Evolutionary conservation across 2,329 filamentous ascomycete species (phyloP).

Genomic region (Cercospora sesami): DNA sequence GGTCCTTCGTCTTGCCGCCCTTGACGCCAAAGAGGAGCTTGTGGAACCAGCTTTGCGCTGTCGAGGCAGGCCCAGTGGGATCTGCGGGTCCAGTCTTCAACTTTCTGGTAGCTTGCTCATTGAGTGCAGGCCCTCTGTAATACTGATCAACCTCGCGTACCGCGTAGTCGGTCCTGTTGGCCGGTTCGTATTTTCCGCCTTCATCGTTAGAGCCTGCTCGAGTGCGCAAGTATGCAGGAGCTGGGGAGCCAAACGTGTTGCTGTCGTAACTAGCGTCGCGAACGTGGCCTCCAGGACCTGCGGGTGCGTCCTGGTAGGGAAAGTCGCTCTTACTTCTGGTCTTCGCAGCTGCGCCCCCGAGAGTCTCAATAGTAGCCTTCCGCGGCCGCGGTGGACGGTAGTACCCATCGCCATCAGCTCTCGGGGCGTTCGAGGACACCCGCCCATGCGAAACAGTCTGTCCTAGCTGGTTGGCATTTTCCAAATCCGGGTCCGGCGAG

Average conservation of each 20-base stretch:
- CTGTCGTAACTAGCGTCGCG: conserved; percentile 36
- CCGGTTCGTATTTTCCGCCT: conserved; percentile 7
- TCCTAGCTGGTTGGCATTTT: conserved; percentile 17
- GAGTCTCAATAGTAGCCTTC: conserved; percentile 63
- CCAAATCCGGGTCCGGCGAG: conserved; percentile 26
- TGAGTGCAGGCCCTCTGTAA: conserved; percentile 85
- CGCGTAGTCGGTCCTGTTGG: conserved; percentile 71
- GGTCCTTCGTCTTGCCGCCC: conserved; percentile 85
- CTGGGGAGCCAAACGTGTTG: conserved; percentile 49
- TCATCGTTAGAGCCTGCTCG: conserved; percentile 56
- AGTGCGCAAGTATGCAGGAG: conserved; percentile 55
- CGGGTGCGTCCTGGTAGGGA: conserved; percentile 47
- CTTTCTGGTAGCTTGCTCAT: conserved; percentile 76
- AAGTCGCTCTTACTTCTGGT: conserved; percentile 41
- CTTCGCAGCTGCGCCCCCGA: conserved; percentile 44
- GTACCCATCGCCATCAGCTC: conserved; percentile 64
- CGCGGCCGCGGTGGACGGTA: conserved; percentile 80
- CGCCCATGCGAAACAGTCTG: conserved; percentile 15
- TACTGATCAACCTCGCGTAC: conserved; percentile 97
- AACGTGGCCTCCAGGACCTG: conserved; percentile 37
- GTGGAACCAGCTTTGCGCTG: conserved; percentile 86
- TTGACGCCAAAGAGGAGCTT: conserved; percentile 50
- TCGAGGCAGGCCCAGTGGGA: conserved; percentile 86
- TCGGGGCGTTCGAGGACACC: conserved; percentile 16
- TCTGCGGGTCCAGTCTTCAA: conserved; percentile 93